Conservation (phyloP, 2,329 filamentous ascomycete genomes). For the Hymenotorrendiella dingleyae region DNA sequence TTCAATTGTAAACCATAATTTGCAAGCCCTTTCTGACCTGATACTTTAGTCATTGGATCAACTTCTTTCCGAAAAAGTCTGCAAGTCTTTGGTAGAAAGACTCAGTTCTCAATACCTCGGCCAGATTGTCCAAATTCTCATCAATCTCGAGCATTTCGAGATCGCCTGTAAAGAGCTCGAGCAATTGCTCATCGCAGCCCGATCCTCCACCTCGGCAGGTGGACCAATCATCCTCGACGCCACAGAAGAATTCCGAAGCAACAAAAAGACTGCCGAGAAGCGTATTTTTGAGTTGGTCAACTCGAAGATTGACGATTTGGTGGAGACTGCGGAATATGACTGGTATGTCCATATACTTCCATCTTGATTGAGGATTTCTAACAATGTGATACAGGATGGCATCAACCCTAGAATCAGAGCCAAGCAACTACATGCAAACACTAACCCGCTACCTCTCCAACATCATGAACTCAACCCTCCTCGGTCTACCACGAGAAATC, state of each 20-base stretch:
- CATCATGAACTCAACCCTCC: slow-evolving; percentile 91
- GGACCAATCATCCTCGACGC: slow-evolving; percentile 75
- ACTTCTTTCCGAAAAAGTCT: slow-evolving; percentile 88
- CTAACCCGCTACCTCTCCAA: slow-evolving; percentile 88
- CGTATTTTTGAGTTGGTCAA: slow-evolving; percentile 98
- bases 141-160: slow-evolving; percentile 96
- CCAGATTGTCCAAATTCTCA: slow-evolving; percentile 97
- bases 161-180: slow-evolving; percentile 87
- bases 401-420: slow-evolving; percentile 58
- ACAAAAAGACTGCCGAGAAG: slow-evolving; percentile 95
- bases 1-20: neutral
- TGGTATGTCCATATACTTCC: slow-evolving; percentile 49
- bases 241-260: slow-evolving; percentile 77
- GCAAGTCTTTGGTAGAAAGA: slow-evolving; percentile 79
- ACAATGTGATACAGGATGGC: slow-evolving; percentile 40
- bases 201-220: slow-evolving; percentile 74
- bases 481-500: slow-evolving; percentile 90
- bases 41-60: slow-evolving; percentile 73
- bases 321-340: slow-evolving; percentile 96
- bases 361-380: neutral
- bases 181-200: slow-evolving; percentile 74
- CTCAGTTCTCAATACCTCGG: slow-evolving; percentile 90
- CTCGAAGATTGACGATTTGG: slow-evolving; percentile 95
- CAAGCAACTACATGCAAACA: slow-evolving; percentile 92
- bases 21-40: neutral